Conservation (phyloP, 2,329 filamentous ascomycete genomes). For the Colletotrichum sp. region DNA sequence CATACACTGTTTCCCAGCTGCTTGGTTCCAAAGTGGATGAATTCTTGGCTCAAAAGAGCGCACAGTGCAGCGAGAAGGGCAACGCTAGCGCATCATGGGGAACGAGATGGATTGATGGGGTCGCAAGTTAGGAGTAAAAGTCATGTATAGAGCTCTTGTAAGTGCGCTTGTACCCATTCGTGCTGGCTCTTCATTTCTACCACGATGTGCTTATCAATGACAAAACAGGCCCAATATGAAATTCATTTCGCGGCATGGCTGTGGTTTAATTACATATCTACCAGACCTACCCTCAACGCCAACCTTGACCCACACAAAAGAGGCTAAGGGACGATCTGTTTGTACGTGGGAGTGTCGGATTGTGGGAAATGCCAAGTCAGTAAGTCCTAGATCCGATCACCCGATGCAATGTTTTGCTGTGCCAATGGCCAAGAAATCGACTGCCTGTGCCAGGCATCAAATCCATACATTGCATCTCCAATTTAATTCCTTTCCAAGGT, state of each 20-base stretch:
- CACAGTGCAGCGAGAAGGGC: background rate
- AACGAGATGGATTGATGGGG: background rate
- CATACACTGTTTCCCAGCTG: background rate
- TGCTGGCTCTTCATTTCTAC: rapidly evolving
- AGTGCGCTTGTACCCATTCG: background rate
- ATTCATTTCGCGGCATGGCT: background rate
- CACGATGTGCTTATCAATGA: background rate
- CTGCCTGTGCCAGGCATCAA: no score
- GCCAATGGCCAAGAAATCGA: no score
- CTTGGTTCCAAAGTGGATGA: background rate
- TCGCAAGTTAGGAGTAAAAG: background rate
- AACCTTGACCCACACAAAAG: background rate
- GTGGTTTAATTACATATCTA: background rate
- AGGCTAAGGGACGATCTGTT: background rate
- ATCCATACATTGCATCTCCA: no score
- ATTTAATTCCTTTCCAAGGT: no score
- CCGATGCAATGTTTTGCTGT: no score
- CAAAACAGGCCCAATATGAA: background rate
- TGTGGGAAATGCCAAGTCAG: no score
- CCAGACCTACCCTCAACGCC: background rate
- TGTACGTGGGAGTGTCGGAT: no score
- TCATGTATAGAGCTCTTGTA: background rate
- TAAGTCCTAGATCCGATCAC: no score
- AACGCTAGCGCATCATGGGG: background rate
- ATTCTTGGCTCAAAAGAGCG: background rate